phyloP scores from a whole-genome alignment of 1,284 basidiomycete genomes.

The Cerrena zonata region DNA sequence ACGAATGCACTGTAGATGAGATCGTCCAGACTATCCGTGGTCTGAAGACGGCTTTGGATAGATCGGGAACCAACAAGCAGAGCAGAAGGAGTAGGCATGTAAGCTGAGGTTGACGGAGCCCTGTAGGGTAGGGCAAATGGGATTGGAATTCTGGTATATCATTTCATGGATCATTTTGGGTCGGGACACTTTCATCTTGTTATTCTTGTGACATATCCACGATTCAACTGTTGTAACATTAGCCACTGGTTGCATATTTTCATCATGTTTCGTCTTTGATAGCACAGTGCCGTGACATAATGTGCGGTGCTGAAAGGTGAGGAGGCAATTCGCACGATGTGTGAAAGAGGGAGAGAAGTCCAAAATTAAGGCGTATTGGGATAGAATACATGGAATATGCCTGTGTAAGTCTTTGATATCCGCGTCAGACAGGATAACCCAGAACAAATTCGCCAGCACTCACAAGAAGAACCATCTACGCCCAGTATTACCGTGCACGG shows the following conservation, averaged over 20 bases:
- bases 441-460: too few species aligned
- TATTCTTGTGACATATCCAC: background rate
- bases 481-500: slow-evolving; percentile 40
- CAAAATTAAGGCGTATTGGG: too few species aligned
- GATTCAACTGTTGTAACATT: slow-evolving; percentile 1
- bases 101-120: slow-evolving; percentile 7
- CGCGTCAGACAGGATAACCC: too few species aligned
- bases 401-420: too few species aligned
- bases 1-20: slow-evolving; percentile 40
- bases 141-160: background rate
- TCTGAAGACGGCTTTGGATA: slow-evolving; percentile 54
- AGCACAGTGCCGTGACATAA: too few species aligned
- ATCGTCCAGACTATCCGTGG: slow-evolving; percentile 65
- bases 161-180: too few species aligned
- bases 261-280: too few species aligned
- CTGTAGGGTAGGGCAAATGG: background rate
- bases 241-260: background rate
- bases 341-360: too few species aligned
- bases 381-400: background rate
- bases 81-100: slow-evolving; percentile 53
- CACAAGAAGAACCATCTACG: background rate
- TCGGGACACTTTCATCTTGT: too few species aligned
- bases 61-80: slow-evolving; percentile 52
- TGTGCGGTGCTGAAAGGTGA: too few species aligned
- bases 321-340: too few species aligned